Conservation (phyloP, 2,329 filamentous ascomycete species). For the Rhynchosporium graminicola region DNA sequence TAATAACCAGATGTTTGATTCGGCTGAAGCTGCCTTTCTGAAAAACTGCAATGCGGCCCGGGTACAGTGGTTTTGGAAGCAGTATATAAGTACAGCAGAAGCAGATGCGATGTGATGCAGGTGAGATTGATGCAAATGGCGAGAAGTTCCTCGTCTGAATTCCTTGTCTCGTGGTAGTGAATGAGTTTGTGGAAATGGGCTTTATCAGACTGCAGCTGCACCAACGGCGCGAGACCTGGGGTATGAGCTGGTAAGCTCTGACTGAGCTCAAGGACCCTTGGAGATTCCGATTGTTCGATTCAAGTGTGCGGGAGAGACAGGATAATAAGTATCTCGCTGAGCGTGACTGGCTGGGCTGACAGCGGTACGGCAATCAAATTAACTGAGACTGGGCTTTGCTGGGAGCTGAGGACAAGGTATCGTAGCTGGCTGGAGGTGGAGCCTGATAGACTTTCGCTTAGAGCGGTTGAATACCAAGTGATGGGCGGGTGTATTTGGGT, state of each 20-base stretch:
- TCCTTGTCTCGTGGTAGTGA: conserved; percentile 14
- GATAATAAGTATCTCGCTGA: conserved; percentile 7
- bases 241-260: conserved; percentile 1
- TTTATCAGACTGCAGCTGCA: conserved; percentile 8
- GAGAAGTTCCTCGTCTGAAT: conserved; percentile 2
- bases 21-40: neutral
- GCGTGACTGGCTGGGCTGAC: neutral
- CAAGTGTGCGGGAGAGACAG: neutral
- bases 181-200: conserved; percentile 7
- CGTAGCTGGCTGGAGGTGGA: conserved; percentile 3
- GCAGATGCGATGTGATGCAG: conserved; percentile 14
- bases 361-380: conserved; percentile 4
- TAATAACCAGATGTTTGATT: conserved; percentile 11
- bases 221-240: conserved; percentile 7
- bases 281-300: conserved; percentile 1
- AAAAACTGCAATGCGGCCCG: neutral
- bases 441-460: conserved; percentile 20
- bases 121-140: conserved; percentile 5
- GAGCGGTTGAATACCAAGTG: neutral
- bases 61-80: conserved; percentile 2
- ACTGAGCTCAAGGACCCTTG: conserved; percentile 6
- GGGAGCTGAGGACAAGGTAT: neutral
- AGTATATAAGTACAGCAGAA: conserved; percentile 15
- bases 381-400: conserved; percentile 1
- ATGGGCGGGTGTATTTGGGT: neutral